Percentiles rank a stretch among this genome's conserved stretches.
These are phyloP conservation scores for Chlorella ohadii DNA, from an alignment of 139 green algal genomes.

Conservation along the genomic window DNA sequence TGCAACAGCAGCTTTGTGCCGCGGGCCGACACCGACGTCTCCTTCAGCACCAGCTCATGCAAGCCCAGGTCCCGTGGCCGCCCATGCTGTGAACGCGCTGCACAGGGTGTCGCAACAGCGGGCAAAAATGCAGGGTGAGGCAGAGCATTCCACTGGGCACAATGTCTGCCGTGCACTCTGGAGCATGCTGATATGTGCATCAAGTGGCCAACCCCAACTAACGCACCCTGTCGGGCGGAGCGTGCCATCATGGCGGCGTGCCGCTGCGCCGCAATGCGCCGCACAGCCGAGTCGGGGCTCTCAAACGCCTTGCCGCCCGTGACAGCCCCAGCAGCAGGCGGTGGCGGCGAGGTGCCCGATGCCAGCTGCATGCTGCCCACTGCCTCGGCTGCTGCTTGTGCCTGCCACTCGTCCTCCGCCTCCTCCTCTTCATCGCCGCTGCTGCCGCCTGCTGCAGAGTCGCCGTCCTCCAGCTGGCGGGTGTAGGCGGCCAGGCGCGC, in stretches of 20 bases:
- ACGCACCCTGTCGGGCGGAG: neutral
- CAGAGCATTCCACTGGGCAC: too few relatives aligned
- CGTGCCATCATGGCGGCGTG: neutral
- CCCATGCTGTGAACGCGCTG: slow-evolving; percentile 6
- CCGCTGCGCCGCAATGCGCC: slow-evolving; percentile 2
- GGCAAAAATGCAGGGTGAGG: too few relatives aligned
- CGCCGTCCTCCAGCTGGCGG: neutral
- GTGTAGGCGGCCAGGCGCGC: neutral
- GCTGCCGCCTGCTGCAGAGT: neutral
- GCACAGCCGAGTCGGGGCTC: slow-evolving; percentile 17
- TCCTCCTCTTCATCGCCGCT: neutral
- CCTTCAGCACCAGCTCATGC: slow-evolving; percentile 17
- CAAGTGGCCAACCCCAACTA: too few relatives aligned
- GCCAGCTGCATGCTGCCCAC: slow-evolving; percentile 10
- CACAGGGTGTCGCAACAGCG: neutral
- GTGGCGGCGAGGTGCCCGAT: neutral
- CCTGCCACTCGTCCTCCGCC: neutral
- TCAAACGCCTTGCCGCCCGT: neutral
- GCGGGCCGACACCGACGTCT: slow-evolving; percentile 4
- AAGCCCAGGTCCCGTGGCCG: neutral
- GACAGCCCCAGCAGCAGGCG: neutral
- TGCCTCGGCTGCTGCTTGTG: neutral
- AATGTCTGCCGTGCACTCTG: too few relatives aligned
- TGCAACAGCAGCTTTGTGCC: slow-evolving; percentile 24
- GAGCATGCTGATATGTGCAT: too few relatives aligned